Evolutionary conservation across 805 yeast species (phyloP).

Genomic region (Cyberlindnera meyerae): DNA sequence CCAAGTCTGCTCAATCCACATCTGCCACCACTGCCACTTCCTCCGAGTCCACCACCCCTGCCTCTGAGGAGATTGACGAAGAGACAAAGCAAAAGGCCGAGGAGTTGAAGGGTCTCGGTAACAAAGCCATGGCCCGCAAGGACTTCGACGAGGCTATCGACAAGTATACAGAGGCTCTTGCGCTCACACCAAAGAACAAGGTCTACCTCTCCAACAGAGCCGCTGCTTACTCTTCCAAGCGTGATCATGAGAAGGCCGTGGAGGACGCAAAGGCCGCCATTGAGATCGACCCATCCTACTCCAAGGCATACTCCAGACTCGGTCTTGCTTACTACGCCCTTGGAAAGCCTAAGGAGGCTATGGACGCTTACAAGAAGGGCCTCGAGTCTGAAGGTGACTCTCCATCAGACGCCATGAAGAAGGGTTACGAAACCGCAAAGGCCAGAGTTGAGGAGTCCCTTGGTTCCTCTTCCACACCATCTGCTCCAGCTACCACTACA

Average conservation of each 20-base stretch:
- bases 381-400: slow-evolving; percentile 79
- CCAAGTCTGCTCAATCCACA: slow-evolving; percentile 13
- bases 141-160: slow-evolving; percentile 68
- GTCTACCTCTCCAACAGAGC: slow-evolving; percentile 92
- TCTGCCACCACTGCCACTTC: slow-evolving; percentile 15
- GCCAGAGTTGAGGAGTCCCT: slow-evolving; percentile 76
- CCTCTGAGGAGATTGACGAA: slow-evolving; percentile 38
- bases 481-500: slow-evolving; percentile 25
- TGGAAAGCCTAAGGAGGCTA: slow-evolving; percentile 85
- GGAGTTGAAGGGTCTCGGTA: slow-evolving; percentile 77
- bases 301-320: slow-evolving; percentile 91
- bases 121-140: slow-evolving; percentile 77
- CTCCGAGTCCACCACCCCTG: slow-evolving; percentile 31
- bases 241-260: slow-evolving; percentile 71
- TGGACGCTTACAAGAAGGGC: slow-evolving; percentile 87
- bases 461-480: slow-evolving; percentile 25
- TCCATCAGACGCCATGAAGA: slow-evolving; percentile 84
- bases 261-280: slow-evolving; percentile 82
- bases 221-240: slow-evolving; percentile 84
- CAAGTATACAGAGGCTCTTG: slow-evolving; percentile 78
- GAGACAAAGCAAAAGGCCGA: slow-evolving; percentile 74
- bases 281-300: slow-evolving; percentile 67
- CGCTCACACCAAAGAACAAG: slow-evolving; percentile 62
- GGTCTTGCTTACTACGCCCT: slow-evolving; percentile 93
- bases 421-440: slow-evolving; percentile 92